phyloP scores from a whole-genome alignment of 2,329 filamentous ascomycete species.

The Diaporthe sp. region DNA sequence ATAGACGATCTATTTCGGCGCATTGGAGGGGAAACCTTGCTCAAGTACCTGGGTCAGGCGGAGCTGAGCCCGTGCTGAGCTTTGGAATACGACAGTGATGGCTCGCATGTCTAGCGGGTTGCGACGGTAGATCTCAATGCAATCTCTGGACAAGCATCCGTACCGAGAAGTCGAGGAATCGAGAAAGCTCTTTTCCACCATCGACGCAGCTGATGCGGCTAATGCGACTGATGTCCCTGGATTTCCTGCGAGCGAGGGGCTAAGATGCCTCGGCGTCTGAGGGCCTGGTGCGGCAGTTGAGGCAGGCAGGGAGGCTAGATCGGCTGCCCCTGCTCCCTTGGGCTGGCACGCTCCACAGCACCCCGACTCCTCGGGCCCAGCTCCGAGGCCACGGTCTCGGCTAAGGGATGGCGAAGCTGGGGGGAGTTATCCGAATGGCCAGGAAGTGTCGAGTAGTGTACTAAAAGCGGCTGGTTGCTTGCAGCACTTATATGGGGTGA shows the following conservation, averaged over 20 bases:
- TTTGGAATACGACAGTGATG: constrained; percentile 5
- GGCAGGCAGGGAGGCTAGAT: background rate
- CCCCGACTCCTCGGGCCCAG: constrained; percentile 15
- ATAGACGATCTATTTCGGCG: constrained; percentile 1
- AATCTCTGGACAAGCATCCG: constrained; percentile 29
- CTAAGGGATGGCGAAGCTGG: constrained; percentile 9
- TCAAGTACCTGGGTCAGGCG: background rate
- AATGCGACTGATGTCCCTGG: background rate
- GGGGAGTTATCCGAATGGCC: constrained; percentile 20
- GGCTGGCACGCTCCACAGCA: background rate
- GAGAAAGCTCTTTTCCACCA: background rate
- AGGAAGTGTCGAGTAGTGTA: background rate
- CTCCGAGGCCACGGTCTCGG: constrained; percentile 25
- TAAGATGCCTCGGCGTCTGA: constrained; percentile 13
- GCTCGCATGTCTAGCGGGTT: constrained; percentile 23
- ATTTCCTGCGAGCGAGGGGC: constrained; percentile 14
- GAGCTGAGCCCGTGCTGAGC: background rate
- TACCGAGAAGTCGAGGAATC: background rate
- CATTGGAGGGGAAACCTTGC: background rate
- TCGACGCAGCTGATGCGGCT: background rate
- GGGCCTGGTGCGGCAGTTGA: constrained; percentile 20
- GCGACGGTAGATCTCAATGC: constrained; percentile 30
- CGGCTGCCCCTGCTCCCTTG: background rate
- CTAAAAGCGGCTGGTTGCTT: constrained; percentile 15
- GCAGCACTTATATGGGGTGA: constrained; percentile 17